Base-by-base conservation (phyloP, 2,329 filamentous ascomycete species). In the Xylaria sp. region DNA sequence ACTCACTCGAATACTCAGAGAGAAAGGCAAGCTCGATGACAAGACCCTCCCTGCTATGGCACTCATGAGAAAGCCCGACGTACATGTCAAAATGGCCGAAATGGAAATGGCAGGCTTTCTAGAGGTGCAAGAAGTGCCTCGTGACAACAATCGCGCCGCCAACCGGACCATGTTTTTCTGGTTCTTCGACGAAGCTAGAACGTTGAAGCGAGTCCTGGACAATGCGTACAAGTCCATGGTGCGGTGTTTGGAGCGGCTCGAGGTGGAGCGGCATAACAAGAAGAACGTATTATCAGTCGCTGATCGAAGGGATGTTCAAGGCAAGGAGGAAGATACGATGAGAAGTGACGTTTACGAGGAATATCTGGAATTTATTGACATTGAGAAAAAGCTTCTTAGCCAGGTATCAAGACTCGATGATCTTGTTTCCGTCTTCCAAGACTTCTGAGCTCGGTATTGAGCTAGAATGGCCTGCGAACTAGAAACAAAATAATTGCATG, bases 1-100 rank as follows among this genome's bases (percentile, higher is more conserved):
- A 9, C 84, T 99, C n/a, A 87, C 94, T 22, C 91, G 93, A 22
- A 93, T 98, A 62, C 85, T 99, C 22, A 87, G 91, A 44, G 90
- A 92, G 65, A 93, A 94, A 76, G 96, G 96, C 60, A 97, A 96
- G 76, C 84, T 98, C n/a, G 95, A 98, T 72, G 96, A 99, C 79
- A 97, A 96, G 79, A 90, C 92, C 67, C 85, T 97, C 13, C 91
- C 92, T 42, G 89, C 90, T 56, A 85, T 94, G 63, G 92, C 92
- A 60, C 87, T 99, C 67, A 90, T 97, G 83, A 91, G 91, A 64
- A 92, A 95, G 73, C 89, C 91, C 65, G 93, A 97, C 60, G 88
- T 98, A 27, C 92, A 96, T 53, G 89, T 90, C 65, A 91, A 94
- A 69, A 90, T 98, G 79, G 90, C 92, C 15, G 89, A 90, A 68